phyloP scores from a whole-genome alignment of 768 basidiomycete species.

The Suillus subaureus region DNA sequence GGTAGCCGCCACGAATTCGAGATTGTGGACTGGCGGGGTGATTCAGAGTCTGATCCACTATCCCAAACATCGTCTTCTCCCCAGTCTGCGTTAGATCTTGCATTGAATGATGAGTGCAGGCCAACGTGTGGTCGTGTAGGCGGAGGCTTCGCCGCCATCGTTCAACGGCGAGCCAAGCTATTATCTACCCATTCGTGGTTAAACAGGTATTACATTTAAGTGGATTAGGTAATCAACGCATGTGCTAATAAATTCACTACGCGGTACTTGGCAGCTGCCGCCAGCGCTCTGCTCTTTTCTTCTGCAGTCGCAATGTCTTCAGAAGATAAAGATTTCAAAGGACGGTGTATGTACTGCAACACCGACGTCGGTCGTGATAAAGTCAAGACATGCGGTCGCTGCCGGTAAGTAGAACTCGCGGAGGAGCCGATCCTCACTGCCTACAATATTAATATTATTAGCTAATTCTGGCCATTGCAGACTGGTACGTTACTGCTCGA shows the following conservation, averaged over 20 bases:
- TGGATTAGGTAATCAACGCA: neutral
- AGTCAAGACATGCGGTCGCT: constrained; percentile 26
- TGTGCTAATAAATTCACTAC: neutral
- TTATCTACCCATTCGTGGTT: neutral
- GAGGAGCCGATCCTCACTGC: neutral
- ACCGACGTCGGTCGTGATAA: constrained; percentile 25
- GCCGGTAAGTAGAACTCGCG: constrained; percentile 20
- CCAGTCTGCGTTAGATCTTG: constrained; percentile 61
- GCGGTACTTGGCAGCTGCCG: too few relatives aligned
- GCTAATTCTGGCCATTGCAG: constrained; percentile 11
- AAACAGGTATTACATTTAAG: neutral
- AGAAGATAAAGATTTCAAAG: constrained; percentile 23
- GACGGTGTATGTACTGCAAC: constrained; percentile 27
- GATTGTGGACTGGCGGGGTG: constrained; percentile 55
- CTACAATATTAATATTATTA: neutral
- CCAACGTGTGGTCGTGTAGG: constrained; percentile 76
- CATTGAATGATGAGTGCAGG: constrained; percentile 50
- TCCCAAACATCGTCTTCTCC: constrained; percentile 91
- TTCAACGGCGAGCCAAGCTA: constrained; percentile 23
- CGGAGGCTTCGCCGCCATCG: constrained; percentile 62
- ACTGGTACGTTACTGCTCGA: constrained; percentile 34
- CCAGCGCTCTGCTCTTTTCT: neutral
- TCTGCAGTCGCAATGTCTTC: neutral
- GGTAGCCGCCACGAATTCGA: constrained; percentile 46
- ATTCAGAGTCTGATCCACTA: constrained; percentile 78